Evolutionary conservation across 441 rosid species (phyloP).

Genomic region (Breynia disticha): DNA sequence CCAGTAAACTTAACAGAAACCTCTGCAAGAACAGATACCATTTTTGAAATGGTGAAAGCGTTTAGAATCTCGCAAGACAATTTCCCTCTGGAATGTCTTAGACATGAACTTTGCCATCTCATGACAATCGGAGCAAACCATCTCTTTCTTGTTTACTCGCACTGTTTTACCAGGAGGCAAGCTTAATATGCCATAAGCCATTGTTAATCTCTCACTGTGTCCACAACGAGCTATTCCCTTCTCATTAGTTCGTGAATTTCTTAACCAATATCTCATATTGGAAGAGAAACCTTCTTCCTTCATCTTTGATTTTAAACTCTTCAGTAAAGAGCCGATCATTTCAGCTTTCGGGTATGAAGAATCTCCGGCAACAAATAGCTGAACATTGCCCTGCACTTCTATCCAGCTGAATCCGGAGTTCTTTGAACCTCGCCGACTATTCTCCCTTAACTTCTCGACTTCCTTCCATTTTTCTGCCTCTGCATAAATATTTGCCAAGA

Average conservation of each 20-base stretch:
- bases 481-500: slow-evolving; percentile 56
- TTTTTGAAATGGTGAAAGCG: slow-evolving; percentile 67
- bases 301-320: slow-evolving; percentile 40
- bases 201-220: slow-evolving; percentile 66
- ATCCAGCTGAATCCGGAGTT: slow-evolving; percentile 75
- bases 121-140: slow-evolving; percentile 62
- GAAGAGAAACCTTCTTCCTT: slow-evolving; percentile 39
- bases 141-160: slow-evolving; percentile 47
- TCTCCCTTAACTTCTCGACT: slow-evolving; percentile 40
- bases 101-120: slow-evolving; percentile 71
- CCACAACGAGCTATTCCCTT: slow-evolving; percentile 61
- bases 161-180: slow-evolving; percentile 43
- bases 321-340: slow-evolving; percentile 37
- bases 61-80: slow-evolving; percentile 53
- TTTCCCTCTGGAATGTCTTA: slow-evolving; percentile 35
- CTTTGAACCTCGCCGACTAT: slow-evolving; percentile 32
- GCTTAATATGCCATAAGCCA: slow-evolving; percentile 52
- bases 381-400: slow-evolving; percentile 44
- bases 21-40: slow-evolving; percentile 68
- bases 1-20: slow-evolving; percentile 42
- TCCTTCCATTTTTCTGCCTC: slow-evolving; percentile 79
- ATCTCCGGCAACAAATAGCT: slow-evolving; percentile 47
- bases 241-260: slow-evolving; percentile 37
- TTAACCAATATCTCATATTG: slow-evolving; percentile 35
- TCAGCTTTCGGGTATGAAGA: slow-evolving; percentile 35